These are phyloP conservation scores for Brassica napus DNA, from an alignment of 345 rosid genomes.

Conservation along the genomic window Da-Ae NC_063443.1:19174001-19174500, in stretches of 20 bases:
- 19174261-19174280: conserved; percentile 16
- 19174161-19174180: not conserved
- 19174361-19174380: not conserved
- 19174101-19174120: not conserved
- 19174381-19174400: not conserved
- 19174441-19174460: conserved; percentile 24
- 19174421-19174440: conserved; percentile 34
- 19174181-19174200: not conserved
- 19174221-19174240: conserved; percentile 29
- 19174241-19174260: conserved; percentile 25
- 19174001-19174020: conserved; percentile 32
- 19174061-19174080: conserved; percentile 31
- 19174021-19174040: conserved; percentile 46
- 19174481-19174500: not conserved
- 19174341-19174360: conserved; percentile 1
- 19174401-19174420: conserved; percentile 22
- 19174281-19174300: conserved; percentile 31
- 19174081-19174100: not conserved
- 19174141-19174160: not conserved
- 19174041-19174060: conserved; percentile 5
- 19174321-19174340: conserved; percentile 1
- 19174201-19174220: conserved; percentile 6
- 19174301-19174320: conserved; percentile 24
- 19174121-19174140: not conserved
- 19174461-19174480: not conserved